Evolutionary conservation across 805 yeast genomes (phyloP).

Genomic region (Ogataea sp.): DNA sequence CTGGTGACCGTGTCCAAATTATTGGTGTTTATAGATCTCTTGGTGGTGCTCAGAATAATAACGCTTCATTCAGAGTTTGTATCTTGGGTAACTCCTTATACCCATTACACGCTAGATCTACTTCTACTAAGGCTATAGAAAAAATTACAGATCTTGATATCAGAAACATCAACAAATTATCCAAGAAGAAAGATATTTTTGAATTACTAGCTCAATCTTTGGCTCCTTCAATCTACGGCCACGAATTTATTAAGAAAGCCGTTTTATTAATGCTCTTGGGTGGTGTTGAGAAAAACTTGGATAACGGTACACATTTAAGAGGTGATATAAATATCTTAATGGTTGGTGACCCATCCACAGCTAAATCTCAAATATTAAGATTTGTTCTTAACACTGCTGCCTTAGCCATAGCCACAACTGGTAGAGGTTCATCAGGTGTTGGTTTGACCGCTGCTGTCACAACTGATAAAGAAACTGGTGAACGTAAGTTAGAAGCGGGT

Average conservation of each 20-base stretch:
- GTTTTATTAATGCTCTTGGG: slow-evolving; percentile 86
- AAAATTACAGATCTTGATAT: slow-evolving; percentile 75
- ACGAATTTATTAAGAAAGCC: slow-evolving; percentile 84
- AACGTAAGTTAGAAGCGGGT: slow-evolving; percentile 94
- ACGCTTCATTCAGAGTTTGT: slow-evolving; percentile 73
- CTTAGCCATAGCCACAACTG: slow-evolving; percentile 95
- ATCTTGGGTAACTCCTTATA: slow-evolving; percentile 84
- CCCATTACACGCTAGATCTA: slow-evolving; percentile 79
- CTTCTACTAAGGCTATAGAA: slow-evolving; percentile 56
- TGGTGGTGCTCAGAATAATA: slow-evolving; percentile 60
- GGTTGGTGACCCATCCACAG: slow-evolving; percentile 99
- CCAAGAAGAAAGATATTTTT: slow-evolving; percentile 65
- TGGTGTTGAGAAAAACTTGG: slow-evolving; percentile 89
- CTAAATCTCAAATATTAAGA: slow-evolving; percentile 91
- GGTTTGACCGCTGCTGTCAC: slow-evolving; percentile 99
- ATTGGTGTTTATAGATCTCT: slow-evolving; percentile 91
- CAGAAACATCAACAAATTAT: slow-evolving; percentile 72
- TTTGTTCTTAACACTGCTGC: slow-evolving; percentile 94
- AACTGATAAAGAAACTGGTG: slow-evolving; percentile 94
- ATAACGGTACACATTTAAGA: slow-evolving; percentile 92
- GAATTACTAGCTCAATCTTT: slow-evolving; percentile 75
- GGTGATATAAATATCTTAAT: slow-evolving; percentile 94
- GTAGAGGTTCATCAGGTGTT: slow-evolving; percentile 99
- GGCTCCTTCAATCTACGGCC: slow-evolving; percentile 95
- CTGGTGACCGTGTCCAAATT: slow-evolving; percentile 92